Evolutionary conservation across 805 yeast species (phyloP).

Genomic region (Lipomyces kockii): DNA sequence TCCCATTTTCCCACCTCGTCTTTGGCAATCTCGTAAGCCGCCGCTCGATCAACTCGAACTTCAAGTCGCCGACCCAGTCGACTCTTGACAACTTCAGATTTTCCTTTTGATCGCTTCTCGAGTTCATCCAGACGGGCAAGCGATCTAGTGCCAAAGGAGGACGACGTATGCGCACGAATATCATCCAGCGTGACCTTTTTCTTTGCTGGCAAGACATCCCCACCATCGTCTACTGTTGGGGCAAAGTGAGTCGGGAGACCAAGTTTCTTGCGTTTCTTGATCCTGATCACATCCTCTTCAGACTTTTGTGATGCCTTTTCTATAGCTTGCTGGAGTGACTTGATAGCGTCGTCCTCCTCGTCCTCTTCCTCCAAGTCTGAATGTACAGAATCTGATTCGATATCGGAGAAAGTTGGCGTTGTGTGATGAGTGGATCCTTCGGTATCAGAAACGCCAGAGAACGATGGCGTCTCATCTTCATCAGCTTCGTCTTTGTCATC

Average conservation of each 20-base stretch:
- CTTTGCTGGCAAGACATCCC: slow-evolving; percentile 40
- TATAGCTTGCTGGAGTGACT: slow-evolving; percentile 70
- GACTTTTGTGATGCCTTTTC: slow-evolving; percentile 64
- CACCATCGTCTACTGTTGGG: slow-evolving; percentile 15
- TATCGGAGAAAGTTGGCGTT: slow-evolving; percentile 40
- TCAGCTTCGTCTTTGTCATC: slow-evolving; percentile 43
- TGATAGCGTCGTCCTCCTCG: slow-evolving; percentile 52
- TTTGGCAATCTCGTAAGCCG: slow-evolving; percentile 87
- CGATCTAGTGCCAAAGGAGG: slow-evolving; percentile 58
- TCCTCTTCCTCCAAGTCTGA: slow-evolving; percentile 57
- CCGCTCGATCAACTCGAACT: slow-evolving; percentile 80
- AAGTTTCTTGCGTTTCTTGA: slow-evolving; percentile 14
- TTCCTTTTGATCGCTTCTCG: slow-evolving; percentile 31
- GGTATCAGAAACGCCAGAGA: slow-evolving; percentile 3
- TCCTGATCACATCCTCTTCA: background rate
- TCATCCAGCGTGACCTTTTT: slow-evolving; percentile 53
- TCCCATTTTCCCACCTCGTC: slow-evolving; percentile 89
- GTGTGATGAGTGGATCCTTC: background rate
- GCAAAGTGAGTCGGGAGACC: slow-evolving; percentile 13
- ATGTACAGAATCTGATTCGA: slow-evolving; percentile 77
- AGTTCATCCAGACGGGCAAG: slow-evolving; percentile 54
- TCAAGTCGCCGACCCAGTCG: slow-evolving; percentile 89
- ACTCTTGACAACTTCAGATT: slow-evolving; percentile 61
- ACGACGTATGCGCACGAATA: slow-evolving; percentile 65
- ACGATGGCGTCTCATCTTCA: slow-evolving; percentile 40